Base-by-base conservation (phyloP, 179 eudicot species). In the Nepenthes alata region DNA sequence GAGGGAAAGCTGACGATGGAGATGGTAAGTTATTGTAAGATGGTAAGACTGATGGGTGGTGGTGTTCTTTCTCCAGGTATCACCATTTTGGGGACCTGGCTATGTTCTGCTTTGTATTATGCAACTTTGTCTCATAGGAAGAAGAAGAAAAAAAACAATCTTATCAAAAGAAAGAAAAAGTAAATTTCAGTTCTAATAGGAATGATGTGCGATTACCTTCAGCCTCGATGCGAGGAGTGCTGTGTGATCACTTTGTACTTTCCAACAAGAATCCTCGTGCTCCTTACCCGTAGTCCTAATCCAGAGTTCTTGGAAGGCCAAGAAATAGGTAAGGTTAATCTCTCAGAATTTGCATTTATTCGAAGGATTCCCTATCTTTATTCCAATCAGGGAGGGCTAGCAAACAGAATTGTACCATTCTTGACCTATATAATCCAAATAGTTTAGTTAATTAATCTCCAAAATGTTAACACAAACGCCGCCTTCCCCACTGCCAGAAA, bases 51-150 rank as follows among this genome's bases (percentile, higher is more conserved):
- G 57, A 60, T 65, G 72, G 51, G 16, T 45, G 60, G 58, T 72
- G 62, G 70, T 65, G 8, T 50, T 11, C 15, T 13, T 62, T 74
- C 73, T 58, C 14, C 73, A 59, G 77, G 74, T 59, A 65, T 63
- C 52, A 53, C 50, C 39, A 34, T 11, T 25, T 12, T 3, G 58
- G 74, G 64, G 49, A 55, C 37, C 47, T 54, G 58, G 74, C 74
- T 72, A 14, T 75, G 76, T 70, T 72, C 76, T 65, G 59, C 75
- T 62, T 59, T 78, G 78, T 70, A 77, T 54, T 57, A 60, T 74
- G 74, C 70, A 66, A 68, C 78, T 73, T 51, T 74, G 71, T 75
- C 71, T 69, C 80, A 74, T 69, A 69, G 75, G 68, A 74, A 70
- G 64, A 68, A 63, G 75, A 70, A 74, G 72, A 67, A 68, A 63